These are phyloP conservation scores for Panicum miliaceum DNA, from an alignment of 176 grass and related monocot species.

Conservation along the genomic window DNA sequence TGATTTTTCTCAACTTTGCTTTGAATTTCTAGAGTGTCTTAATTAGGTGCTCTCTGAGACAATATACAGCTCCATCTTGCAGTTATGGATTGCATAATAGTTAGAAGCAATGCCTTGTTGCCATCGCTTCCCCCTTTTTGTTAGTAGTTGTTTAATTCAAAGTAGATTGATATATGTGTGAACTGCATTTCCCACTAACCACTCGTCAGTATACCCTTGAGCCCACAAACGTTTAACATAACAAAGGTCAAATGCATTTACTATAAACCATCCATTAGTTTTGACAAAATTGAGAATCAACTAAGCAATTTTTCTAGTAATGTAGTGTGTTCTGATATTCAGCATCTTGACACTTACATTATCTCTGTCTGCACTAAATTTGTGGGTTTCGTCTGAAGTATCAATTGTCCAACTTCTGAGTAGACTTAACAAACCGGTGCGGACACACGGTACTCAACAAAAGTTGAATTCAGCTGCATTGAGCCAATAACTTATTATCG, in stretches of 20 bases:
- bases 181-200: background rate
- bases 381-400: background rate
- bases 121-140: background rate
- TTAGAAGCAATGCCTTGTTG: background rate
- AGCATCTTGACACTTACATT: background rate
- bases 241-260: background rate
- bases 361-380: background rate
- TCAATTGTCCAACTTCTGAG: background rate
- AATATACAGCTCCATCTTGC: background rate
- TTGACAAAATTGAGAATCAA: background rate
- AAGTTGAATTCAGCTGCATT: background rate
- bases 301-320: background rate
- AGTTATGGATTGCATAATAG: background rate
- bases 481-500: background rate
- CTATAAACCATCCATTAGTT: background rate
- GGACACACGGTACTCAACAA: background rate
- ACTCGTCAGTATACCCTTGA: background rate
- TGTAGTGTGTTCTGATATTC: background rate
- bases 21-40: background rate
- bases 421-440: background rate
- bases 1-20: background rate
- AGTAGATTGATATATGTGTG: background rate
- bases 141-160: background rate
- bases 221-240: background rate
- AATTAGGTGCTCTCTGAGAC: background rate